Evolutionary conservation across 2,329 filamentous ascomycete genomes (phyloP).

Genomic region (Diaporthe ilicicola): DNA sequence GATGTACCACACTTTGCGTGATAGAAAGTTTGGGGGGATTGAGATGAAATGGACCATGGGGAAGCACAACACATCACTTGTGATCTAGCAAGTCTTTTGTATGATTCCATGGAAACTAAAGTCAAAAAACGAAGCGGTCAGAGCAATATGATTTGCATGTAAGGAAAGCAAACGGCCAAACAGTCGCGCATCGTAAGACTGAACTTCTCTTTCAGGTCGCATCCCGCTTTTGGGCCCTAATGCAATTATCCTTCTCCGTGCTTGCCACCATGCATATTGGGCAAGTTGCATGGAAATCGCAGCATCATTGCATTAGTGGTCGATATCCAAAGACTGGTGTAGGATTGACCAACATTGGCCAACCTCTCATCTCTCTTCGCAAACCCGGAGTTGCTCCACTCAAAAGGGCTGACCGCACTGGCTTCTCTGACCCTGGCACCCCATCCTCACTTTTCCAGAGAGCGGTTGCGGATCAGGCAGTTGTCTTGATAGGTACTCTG

Average conservation of each 20-base stretch:
- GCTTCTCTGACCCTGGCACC: too few species aligned
- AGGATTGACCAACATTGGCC: background rate
- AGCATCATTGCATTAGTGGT: background rate
- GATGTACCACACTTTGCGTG: background rate
- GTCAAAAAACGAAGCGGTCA: background rate
- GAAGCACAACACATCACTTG: background rate
- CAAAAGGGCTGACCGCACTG: too few species aligned
- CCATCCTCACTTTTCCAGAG: too few species aligned
- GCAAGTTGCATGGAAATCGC: background rate
- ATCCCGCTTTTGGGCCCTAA: background rate
- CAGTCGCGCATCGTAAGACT: background rate
- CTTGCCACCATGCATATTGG: background rate
- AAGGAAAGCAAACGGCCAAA: background rate
- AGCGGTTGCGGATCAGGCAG: too few species aligned
- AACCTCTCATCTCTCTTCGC: background rate
- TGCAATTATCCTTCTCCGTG: background rate
- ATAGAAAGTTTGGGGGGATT: background rate
- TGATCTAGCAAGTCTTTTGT: background rate
- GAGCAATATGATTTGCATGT: background rate
- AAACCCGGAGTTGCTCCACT: background rate
- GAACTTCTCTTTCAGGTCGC: background rate
- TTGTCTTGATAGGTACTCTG: too few species aligned
- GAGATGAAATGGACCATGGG: too few species aligned
- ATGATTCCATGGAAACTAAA: background rate
- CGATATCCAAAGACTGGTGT: background rate